Evolutionary conservation across 2,329 filamentous ascomycete species (phyloP).

Genomic region (Stagonosporopsis rhizophila): DNA sequence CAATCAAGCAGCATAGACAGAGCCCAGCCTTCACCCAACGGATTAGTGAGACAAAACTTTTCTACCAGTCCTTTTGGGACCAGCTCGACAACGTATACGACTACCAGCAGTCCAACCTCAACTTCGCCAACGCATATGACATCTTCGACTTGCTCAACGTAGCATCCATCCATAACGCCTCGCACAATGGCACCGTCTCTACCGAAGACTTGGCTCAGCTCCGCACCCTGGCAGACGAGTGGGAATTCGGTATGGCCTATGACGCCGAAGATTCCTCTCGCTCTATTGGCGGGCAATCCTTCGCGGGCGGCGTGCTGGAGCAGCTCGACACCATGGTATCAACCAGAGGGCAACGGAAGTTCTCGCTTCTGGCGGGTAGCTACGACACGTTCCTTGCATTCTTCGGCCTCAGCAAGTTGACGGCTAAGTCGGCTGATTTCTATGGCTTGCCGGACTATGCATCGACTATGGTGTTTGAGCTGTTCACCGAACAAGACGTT

Average conservation of each 20-base stretch:
- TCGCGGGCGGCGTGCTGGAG: background rate
- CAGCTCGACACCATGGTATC: slow-evolving; percentile 37
- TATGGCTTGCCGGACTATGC: background rate
- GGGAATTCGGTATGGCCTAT: background rate
- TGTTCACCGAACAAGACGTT: background rate
- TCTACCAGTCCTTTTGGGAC: slow-evolving; percentile 54
- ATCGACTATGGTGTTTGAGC: background rate
- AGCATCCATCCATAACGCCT: slow-evolving; percentile 56
- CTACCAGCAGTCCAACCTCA: slow-evolving; percentile 49
- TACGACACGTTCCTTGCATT: slow-evolving; percentile 60
- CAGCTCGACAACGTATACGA: slow-evolving; percentile 51
- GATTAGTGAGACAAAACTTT: slow-evolving; percentile 45
- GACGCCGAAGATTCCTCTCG: background rate
- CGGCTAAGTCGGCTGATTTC: slow-evolving; percentile 35
- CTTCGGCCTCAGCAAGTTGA: slow-evolving; percentile 55
- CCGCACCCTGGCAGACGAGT: slow-evolving; percentile 10
- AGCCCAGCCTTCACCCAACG: slow-evolving; percentile 50
- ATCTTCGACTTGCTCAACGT: slow-evolving; percentile 64
- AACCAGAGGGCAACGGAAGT: slow-evolving; percentile 34
- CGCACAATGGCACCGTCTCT: slow-evolving; percentile 29
- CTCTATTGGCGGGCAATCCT: background rate
- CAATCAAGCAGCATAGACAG: slow-evolving; percentile 46
- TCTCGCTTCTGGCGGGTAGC: slow-evolving; percentile 56
- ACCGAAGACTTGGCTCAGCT: slow-evolving; percentile 18
- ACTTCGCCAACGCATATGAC: slow-evolving; percentile 59